Base-by-base conservation (phyloP, 345 rosid species). In the Boechera stricta region DNA sequence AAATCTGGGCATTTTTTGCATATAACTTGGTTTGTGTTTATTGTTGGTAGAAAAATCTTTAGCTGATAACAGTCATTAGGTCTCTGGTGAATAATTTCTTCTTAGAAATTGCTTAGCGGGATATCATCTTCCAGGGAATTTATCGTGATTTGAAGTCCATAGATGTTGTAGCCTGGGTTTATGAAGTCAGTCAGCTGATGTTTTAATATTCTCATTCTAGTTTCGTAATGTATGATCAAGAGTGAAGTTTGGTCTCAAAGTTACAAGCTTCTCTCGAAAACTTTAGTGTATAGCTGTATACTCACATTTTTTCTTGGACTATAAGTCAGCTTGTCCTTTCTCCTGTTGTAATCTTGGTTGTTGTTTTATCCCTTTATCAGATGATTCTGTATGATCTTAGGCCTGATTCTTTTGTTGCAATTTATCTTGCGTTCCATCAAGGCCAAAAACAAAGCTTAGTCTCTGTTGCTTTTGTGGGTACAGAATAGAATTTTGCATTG, bases 211-310 rank as follows among this genome's bases (percentile, higher is more conserved):
- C 26, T 35, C 28, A 7, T 59, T 16, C 45, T 35, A 57, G 28
- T 9, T 35, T 59, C 13, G 26, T 59, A 4, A 18, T 6, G 45
- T 15, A 8, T 64, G 10, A 8, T 24, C 35, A 62, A 55, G 62
- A 64, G 51, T 73, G 26, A 53, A 28, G 55, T 29, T 51, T 61
- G 31, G 38, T 61, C 58, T 35, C 51, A 9, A 59, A 21, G 24
- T 44, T 11, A 69, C 29, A 69, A 41, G 49, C 24, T 67, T 36
- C n/a, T 5, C 48, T 44, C 10, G 54, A 2, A 49, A 49, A 16
- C 54, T 15, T 5, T 2, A 45, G 51, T 15, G 18, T 5, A 15
- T 42, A 47, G 8, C 18, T 47, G 1, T 21, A 28, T 54, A 24
- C 33, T 53, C 58, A 24, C 26, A 4, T 60, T 56, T 13, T 2